These are phyloP conservation scores for Aethionema arabicum DNA, from an alignment of 345 rosid genomes.

Conservation along the genomic window DNA sequence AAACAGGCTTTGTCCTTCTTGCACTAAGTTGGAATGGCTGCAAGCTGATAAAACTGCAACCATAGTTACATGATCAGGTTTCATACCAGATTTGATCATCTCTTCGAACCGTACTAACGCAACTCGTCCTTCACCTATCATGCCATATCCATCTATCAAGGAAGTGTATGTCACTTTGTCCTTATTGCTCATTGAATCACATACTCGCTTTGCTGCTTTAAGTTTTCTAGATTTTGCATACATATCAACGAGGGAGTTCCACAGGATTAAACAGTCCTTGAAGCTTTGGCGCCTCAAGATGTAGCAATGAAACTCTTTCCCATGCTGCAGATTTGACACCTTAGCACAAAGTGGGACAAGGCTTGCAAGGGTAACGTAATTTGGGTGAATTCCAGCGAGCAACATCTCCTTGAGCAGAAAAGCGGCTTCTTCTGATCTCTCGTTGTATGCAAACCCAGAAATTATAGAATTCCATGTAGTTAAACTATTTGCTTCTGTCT, in stretches of 20 bases:
- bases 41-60: constrained; percentile 84
- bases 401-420: constrained; percentile 59
- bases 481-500: constrained; percentile 42
- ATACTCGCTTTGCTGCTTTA: constrained; percentile 49
- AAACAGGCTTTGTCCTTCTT: constrained; percentile 54
- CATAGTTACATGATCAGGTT: constrained; percentile 77
- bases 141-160: constrained; percentile 67
- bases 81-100: constrained; percentile 49
- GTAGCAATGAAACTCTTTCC: constrained; percentile 75
- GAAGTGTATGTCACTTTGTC: constrained; percentile 82
- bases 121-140: constrained; percentile 52
- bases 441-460: constrained; percentile 53
- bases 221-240: constrained; percentile 69
- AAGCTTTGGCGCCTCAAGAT: constrained; percentile 49
- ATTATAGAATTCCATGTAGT: constrained; percentile 76
- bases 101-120: constrained; percentile 53
- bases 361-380: constrained; percentile 66
- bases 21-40: constrained; percentile 66
- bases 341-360: constrained; percentile 69
- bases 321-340: constrained; percentile 64
- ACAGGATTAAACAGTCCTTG: constrained; percentile 43
- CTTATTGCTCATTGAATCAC: constrained; percentile 53
- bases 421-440: constrained; percentile 52
- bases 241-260: constrained; percentile 79
- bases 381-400: constrained; percentile 57